Percentiles rank a stretch among this genome's conserved stretches.
Evolutionary conservation across 2,329 filamentous ascomycete genomes (phyloP).

Genomic region (Colletotrichum sp.): DNA sequence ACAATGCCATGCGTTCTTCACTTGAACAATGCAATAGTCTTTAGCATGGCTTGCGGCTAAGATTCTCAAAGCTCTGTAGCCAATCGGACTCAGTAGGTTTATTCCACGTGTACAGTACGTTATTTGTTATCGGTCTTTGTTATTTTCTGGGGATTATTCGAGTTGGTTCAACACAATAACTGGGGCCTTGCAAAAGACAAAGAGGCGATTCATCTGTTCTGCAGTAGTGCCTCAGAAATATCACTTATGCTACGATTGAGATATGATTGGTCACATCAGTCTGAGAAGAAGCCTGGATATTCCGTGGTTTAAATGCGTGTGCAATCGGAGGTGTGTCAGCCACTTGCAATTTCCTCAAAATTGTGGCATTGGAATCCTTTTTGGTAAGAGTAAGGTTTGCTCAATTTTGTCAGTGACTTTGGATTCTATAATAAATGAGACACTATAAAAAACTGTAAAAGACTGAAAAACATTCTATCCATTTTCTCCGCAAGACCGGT

Average conservation of each 20-base stretch:
- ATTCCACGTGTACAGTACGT: fast-evolving
- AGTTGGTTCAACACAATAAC: background rate
- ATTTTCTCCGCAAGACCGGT: background rate
- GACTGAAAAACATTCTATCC: fast-evolving
- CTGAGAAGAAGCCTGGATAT: background rate
- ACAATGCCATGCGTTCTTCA: background rate
- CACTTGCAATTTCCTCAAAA: too few species aligned
- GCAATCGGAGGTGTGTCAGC: too few species aligned
- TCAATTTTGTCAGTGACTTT: too few species aligned
- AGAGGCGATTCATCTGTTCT: background rate
- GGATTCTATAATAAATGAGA: too few species aligned
- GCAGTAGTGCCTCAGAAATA: fast-evolving
- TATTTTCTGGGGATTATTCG: background rate
- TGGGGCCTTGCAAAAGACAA: background rate
- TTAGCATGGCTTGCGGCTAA: background rate
- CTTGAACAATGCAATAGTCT: background rate
- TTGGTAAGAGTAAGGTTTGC: too few species aligned
- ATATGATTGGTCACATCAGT: fast-evolving
- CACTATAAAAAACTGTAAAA: background rate
- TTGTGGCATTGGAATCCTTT: too few species aligned
- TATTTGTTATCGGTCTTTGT: background rate
- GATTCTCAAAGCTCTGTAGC: background rate
- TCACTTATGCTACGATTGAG: background rate
- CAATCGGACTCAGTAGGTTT: fast-evolving
- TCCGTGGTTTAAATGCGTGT: too few species aligned